Base-by-base conservation (phyloP, 768 basidiomycete genomes). In the Rhizopogon sp. region DNA sequence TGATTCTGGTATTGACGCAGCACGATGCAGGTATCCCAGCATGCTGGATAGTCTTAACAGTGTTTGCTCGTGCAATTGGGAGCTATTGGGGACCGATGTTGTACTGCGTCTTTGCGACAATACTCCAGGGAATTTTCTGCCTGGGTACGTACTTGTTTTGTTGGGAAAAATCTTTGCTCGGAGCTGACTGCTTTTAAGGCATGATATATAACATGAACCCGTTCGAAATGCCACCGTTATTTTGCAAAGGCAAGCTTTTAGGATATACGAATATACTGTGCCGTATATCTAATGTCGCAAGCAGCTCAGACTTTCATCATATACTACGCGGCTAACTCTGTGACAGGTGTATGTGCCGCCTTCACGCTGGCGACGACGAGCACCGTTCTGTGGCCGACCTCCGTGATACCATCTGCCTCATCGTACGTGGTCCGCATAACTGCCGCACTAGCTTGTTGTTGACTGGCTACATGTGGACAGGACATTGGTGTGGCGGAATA, bases 191-290 rank as follows among this genome's bases (percentile, higher is more conserved):
- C 16, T 17, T 59, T 20, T 22, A 47, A 87, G 86, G 85, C 10
- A 77, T 87, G 68, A 73, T 83, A 13, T 86, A 81, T 75, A 66
- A 69, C 50, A 87, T 88, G 85, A 72, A 83, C 58, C 82, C 85
- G 1, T 72, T 70, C 47, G 62, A 56, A 17, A 88, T 88, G 84
- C 82, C 84, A 8, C 68, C 63, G 37, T 59, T 63, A 29, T 87
- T 88, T 58, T 87, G 86, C 61, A 67, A 80, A 37, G 73, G 83
- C 83, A 60, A 57, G 77, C 57, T 56, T 28, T 43, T 63, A 11
- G 58, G 57, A 31, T 64, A 64, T 60, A 54, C 61, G 20, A 54
- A 60, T 20, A 22, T 16, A 6, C 22, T 37, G 22, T 37, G 41
- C 69, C 22, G 60, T 64, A 17, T 61, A 37, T 51, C 17, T 31